These are phyloP conservation scores for Brassica juncea DNA, from an alignment of 345 rosid species.

Conservation along the genomic window DNA sequence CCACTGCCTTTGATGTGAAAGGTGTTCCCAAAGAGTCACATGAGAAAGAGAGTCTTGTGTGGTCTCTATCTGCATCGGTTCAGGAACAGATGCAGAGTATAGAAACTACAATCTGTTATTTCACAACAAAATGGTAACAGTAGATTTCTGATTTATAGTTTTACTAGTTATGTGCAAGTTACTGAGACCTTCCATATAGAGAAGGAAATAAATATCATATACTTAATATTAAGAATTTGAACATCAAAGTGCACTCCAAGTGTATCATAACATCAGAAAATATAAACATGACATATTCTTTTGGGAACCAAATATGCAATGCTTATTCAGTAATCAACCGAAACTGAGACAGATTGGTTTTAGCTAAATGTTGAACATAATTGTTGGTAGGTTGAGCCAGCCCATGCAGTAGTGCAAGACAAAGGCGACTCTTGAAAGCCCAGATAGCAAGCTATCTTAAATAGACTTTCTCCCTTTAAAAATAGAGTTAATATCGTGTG, in stretches of 20 bases:
- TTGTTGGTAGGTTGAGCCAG: constrained; percentile 32
- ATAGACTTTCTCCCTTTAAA: constrained; percentile 8
- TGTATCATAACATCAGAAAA: neutral
- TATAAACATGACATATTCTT: neutral
- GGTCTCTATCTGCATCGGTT: neutral
- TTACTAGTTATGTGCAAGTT: neutral
- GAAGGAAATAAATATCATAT: neutral
- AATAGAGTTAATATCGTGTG: constrained; percentile 39
- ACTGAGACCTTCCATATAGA: neutral
- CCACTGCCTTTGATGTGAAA: constrained; percentile 27
- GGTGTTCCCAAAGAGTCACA: constrained; percentile 34
- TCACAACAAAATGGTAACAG: neutral
- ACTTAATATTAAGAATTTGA: neutral
- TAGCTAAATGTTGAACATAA: neutral
- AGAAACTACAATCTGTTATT: neutral
- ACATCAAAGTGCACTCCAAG: neutral
- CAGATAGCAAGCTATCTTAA: constrained; percentile 37
- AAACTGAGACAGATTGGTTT: neutral
- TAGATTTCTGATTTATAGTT: neutral
- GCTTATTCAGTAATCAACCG: neutral
- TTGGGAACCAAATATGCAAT: neutral
- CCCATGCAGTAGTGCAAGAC: constrained; percentile 39
- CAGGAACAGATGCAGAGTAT: neutral
- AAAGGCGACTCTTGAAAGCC: constrained; percentile 23
- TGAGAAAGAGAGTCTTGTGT: neutral